Evolutionary conservation across 345 rosid genomes (phyloP), one percentile per base, ranked within the genome.

Genomic region (Eucalyptus urophylla): DNA sequence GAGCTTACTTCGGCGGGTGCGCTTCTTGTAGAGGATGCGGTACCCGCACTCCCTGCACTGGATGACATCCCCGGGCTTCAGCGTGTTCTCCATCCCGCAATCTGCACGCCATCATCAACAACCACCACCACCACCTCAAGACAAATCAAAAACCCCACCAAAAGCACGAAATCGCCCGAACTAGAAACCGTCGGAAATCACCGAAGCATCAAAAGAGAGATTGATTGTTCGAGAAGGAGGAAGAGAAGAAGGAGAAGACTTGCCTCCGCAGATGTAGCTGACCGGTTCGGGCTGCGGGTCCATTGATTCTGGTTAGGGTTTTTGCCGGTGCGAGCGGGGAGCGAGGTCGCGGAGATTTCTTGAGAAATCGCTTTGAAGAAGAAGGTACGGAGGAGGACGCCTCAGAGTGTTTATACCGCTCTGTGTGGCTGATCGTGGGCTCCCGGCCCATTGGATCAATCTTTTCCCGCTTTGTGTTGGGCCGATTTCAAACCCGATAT

Each of bases 21-120:
- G 98, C 94, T 97, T 97, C 95, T 97, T 97, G 93, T 95, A 97
- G 14, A 97, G 94, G 51, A 97, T 97, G 91, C 99, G 98, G 89
- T 96, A 96, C 50, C 99, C 99, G 86, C 99, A 97, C 92, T 97
- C 99, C 16, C 97, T 90, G 95, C 99, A 97, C 88, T 97, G 98
- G n/a, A 97, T 94, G 81, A 96, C 96, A 89, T 97, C 99, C 11
- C 96, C 99, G 5, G 95, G 88, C 96, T 96, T 96, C 93, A 95
- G 86, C 15, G 95, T 93, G 87, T 94, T 95, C 90, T 97, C 99
- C 91, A 94, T 93, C 51, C 99, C 99, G 90, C 99, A 97, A 90
- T 97, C 98, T 93, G 86, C 87, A 31, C 27, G 33, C 54, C 69
- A 87, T 31, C 25, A 37, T 37, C 15, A 72, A 21, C 81, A 12